These are phyloP conservation scores for Thuidium tamariscinum DNA, from an alignment of 225 moss, liverwort and hornwort species.

Conservation along the genomic window DNA sequence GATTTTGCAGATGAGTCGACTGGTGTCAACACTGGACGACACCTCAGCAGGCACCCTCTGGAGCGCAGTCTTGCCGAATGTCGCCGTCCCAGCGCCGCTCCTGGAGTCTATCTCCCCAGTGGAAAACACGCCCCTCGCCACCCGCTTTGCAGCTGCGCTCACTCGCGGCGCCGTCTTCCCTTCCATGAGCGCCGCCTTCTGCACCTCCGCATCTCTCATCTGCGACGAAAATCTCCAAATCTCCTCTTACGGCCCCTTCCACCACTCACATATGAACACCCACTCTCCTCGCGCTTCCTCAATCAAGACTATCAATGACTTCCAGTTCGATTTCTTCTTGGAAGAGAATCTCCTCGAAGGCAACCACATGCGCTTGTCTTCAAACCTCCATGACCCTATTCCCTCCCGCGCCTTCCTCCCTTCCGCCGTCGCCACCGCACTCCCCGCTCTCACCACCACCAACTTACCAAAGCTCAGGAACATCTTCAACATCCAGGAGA, in stretches of 20 bases:
- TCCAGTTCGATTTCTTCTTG: constrained; percentile 47
- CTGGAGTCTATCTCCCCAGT: neutral
- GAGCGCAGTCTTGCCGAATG: constrained; percentile 20
- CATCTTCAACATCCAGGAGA: constrained; percentile 13
- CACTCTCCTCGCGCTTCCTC: neutral
- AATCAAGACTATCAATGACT: constrained; percentile 41
- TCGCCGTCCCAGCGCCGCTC: constrained; percentile 9
- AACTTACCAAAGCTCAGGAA: constrained; percentile 26
- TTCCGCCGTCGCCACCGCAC: neutral
- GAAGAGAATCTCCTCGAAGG: constrained; percentile 8
- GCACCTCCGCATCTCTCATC: constrained; percentile 10
- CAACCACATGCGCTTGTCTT: constrained; percentile 3
- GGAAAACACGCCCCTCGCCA: neutral
- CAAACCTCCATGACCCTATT: constrained; percentile 27
- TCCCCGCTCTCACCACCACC: constrained; percentile 9
- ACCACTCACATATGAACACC: neutral
- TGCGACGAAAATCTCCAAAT: constrained; percentile 16
- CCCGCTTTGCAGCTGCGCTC: constrained; percentile 15
- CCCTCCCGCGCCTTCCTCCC: constrained; percentile 31
- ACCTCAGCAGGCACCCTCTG: constrained; percentile 5
- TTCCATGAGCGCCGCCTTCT: constrained; percentile 15
- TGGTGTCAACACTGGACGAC: neutral
- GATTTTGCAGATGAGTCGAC: neutral
- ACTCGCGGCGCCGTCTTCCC: constrained; percentile 29
- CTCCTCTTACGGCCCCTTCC: constrained; percentile 4